phyloP scores from a whole-genome alignment of 2,329 filamentous ascomycete species.

The Penicillium sp. region DNA sequence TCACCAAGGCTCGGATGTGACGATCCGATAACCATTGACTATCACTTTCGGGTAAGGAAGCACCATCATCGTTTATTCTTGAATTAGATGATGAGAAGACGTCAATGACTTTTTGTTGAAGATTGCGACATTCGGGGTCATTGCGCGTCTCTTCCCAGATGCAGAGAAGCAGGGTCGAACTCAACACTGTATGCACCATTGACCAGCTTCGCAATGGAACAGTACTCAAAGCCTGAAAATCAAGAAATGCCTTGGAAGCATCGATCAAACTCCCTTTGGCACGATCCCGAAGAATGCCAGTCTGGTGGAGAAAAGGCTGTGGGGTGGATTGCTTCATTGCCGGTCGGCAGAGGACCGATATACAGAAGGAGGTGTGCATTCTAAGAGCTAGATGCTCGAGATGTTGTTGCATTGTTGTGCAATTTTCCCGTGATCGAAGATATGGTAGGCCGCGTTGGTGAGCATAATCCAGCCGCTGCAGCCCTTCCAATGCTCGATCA shows the following conservation, averaged over 20 bases:
- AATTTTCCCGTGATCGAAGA: conserved; percentile 45
- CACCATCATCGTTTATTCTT: conserved; percentile 4
- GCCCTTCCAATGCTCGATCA: conserved; percentile 28
- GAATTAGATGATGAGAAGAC: conserved; percentile 27
- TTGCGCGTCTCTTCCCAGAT: conserved; percentile 34
- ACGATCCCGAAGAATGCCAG: conserved; percentile 18
- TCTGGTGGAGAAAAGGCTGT: conserved; percentile 2
- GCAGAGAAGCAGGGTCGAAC: conserved; percentile 33
- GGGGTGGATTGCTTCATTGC: conserved; percentile 44
- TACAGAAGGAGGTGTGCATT: conserved; percentile 50
- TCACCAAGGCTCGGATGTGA: conserved; percentile 31
- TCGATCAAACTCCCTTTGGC: conserved; percentile 28
- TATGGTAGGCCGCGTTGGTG: conserved; percentile 50
- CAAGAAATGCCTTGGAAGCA: conserved; percentile 31
- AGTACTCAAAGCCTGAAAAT: conserved; percentile 32
- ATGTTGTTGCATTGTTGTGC: conserved; percentile 43
- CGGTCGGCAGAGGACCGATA: conserved; percentile 54
- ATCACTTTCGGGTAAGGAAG: conserved; percentile 14
- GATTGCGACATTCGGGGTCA: conserved; percentile 26
- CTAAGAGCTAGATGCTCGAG: conserved; percentile 56
- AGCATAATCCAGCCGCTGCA: conserved; percentile 45
- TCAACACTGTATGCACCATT: conserved; percentile 36
- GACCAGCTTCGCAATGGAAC: conserved; percentile 34
- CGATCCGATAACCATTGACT: conserved; percentile 29
- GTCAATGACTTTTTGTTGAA: conserved; percentile 32